Conservation (phyloP, 768 basidiomycete genomes). For the Hericium rajendrae region DNA sequence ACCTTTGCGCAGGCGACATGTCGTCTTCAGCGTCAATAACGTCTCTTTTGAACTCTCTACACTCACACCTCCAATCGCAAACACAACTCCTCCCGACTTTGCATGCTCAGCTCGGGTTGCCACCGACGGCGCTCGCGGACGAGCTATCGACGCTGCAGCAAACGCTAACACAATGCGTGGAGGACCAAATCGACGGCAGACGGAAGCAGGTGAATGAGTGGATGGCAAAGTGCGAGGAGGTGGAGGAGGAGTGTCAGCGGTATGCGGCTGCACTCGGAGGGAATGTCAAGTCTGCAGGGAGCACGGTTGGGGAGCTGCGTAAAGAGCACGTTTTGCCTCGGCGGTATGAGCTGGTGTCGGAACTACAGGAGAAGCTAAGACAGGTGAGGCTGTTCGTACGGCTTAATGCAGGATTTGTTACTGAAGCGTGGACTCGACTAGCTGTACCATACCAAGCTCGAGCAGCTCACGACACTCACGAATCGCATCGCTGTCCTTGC, state of each 20-base stretch:
- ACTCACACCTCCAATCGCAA: slow-evolving; percentile 70
- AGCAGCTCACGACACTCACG: slow-evolving; percentile 61
- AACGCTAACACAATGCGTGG: slow-evolving; percentile 67
- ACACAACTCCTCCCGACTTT: slow-evolving; percentile 75
- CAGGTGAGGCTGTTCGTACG: slow-evolving; percentile 40
- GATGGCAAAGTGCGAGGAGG: slow-evolving; percentile 49
- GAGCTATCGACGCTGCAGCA: slow-evolving; percentile 68
- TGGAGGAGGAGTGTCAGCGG: slow-evolving; percentile 56
- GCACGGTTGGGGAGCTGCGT: slow-evolving; percentile 55
- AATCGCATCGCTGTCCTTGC: slow-evolving; percentile 52
- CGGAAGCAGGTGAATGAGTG: slow-evolving; percentile 72
- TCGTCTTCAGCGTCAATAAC: slow-evolving; percentile 30
- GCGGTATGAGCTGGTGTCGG: slow-evolving; percentile 57
- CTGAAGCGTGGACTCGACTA: slow-evolving; percentile 16
- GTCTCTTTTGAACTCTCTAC: slow-evolving; percentile 64
- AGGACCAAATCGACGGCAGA: slow-evolving; percentile 58
- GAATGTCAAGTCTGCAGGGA: slow-evolving; percentile 57
- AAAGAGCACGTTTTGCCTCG: slow-evolving; percentile 66
- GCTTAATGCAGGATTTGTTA: slow-evolving; percentile 3
- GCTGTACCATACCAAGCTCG: slow-evolving; percentile 70
- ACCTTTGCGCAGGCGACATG: too few relatives aligned
- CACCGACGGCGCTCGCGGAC: slow-evolving; percentile 68
- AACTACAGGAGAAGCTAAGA: slow-evolving; percentile 68
- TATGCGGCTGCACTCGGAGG: slow-evolving; percentile 66
- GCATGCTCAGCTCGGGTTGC: slow-evolving; percentile 78